Base-by-base conservation (phyloP, 2,329 filamentous ascomycete species). In the Verticillium alfalfae region DNA sequence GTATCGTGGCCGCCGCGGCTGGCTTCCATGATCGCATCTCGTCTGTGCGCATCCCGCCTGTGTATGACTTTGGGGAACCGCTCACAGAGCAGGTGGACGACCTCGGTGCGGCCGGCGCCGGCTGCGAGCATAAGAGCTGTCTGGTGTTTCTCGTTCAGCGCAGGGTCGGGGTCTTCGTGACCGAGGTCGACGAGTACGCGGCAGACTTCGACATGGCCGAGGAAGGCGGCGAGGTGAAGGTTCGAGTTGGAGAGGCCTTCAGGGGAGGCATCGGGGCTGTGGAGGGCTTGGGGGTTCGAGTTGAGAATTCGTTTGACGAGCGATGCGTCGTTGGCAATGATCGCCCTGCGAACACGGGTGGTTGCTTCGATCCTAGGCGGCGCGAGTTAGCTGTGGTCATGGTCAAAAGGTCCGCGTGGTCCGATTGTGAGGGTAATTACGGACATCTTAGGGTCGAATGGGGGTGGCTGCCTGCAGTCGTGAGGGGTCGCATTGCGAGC, bases 71-170 rank as follows among this genome's bases (percentile, higher is more conserved):
- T 73, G 0, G 88, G 85, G 69, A 90, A 87, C 18, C 80, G 72
- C 63, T 87, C 82, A 70, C 87, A 87, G 5, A 96, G 82, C 39
- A 91, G 79, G 65, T 89, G 86, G 15, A 92, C 91, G 26, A 91
- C 85, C 58, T 91, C 88, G 66, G 89, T 87, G 69, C 92, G 89
- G 15, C 89, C 89, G 1, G 82, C 82, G 7, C 77, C 78, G 1
- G 90, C 86, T 12, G 92, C 92, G 2, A 95, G 82, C 85, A 94
- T 93, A 57, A 96, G 80, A 0, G 92, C 88, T 0, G 92, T 96
- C 70, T 94, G 88, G 70, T 91, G 86, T 65, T 88, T 82, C 68
- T 92, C 89, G 73, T 96, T 96, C 65, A 92, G 82, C 13, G 89
- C 89, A 36, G 93, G 86, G 58, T 87, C 86, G 5, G 82, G 83